Conservation (phyloP, 1,284 basidiomycete genomes). For the Phaffia rhodozyma region DNA sequence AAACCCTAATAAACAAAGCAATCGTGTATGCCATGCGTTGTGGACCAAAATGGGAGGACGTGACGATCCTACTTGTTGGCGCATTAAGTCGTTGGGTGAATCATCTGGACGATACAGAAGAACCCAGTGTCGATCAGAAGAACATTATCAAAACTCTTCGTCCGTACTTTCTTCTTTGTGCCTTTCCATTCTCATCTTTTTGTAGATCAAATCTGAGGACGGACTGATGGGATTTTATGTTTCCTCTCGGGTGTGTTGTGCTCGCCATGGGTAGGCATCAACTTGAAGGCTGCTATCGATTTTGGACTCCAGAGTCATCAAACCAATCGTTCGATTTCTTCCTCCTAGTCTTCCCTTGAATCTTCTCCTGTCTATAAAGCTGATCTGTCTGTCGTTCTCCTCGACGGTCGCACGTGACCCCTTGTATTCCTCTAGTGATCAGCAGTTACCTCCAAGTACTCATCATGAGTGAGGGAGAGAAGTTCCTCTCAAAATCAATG, state of each 20-base stretch:
- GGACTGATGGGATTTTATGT: background rate
- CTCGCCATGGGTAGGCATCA: conserved; percentile 43
- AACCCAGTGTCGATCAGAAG: conserved; percentile 47
- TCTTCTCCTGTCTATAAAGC: background rate
- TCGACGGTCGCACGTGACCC: background rate
- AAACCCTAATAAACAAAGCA: too few species aligned
- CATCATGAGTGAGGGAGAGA: conserved; percentile 74
- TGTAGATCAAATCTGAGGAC: too few species aligned
- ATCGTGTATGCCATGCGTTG: conserved; percentile 12
- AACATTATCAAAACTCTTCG: conserved; percentile 57
- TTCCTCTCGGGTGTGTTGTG: background rate
- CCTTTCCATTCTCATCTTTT: too few species aligned
- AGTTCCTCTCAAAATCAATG: conserved; percentile 53
- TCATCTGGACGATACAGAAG: conserved; percentile 53
- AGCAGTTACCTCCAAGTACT: conserved; percentile 42
- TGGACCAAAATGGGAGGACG: conserved; percentile 4
- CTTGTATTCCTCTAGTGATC: conserved; percentile 25
- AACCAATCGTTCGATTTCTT: conserved; percentile 57
- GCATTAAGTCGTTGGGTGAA: conserved; percentile 72
- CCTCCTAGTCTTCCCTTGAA: background rate
- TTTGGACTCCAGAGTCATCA: conserved; percentile 61
- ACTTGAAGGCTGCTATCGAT: conserved; percentile 69
- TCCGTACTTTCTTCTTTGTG: conserved; percentile 31
- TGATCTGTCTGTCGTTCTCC: background rate
- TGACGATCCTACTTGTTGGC: conserved; percentile 51